A percentile compares a stretch with the other conserved stretches of the same genome.
These are phyloP conservation scores for Phytopythium montanum DNA, from an alignment of 352 stramenopile species.

Conservation along the genomic window DNA sequence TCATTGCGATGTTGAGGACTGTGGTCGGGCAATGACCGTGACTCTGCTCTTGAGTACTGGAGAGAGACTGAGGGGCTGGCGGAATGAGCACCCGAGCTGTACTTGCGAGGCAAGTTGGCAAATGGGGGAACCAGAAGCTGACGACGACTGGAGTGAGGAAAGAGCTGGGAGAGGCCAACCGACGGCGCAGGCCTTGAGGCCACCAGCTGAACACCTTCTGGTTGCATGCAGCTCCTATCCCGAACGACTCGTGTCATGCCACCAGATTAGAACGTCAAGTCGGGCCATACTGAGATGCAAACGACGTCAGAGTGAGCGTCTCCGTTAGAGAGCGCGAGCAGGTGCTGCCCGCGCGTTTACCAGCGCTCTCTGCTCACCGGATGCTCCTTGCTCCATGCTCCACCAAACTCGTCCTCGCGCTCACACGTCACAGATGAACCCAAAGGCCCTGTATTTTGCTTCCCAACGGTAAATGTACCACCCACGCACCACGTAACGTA, in stretches of 20 bases:
- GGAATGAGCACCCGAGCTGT: background rate
- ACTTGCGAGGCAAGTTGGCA: slow-evolving; percentile 5
- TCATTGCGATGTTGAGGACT: slow-evolving; percentile 1
- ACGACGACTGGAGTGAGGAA: background rate
- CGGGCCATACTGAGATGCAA: background rate
- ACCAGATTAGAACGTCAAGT: background rate
- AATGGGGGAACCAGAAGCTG: background rate
- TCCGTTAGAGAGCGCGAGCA: background rate
- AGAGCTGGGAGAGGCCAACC: background rate
- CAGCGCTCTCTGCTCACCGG: background rate
- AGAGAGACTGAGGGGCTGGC: background rate
- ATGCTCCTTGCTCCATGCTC: too few relatives aligned
- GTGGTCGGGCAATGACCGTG: background rate
- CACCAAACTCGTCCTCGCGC: background rate
- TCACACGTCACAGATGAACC: slow-evolving; percentile 5
- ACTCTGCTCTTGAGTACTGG: background rate
- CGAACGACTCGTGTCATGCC: background rate
- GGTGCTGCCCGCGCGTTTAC: background rate
- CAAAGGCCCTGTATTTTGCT: background rate
- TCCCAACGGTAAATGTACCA: background rate
- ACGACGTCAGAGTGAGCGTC: background rate
- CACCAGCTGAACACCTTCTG: background rate
- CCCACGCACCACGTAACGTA: background rate
- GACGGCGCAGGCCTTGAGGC: background rate
- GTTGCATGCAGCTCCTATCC: background rate